phyloP scores from a whole-genome alignment of 2,329 filamentous ascomycete genomes.

The Tolypocladium capitatum region DNA sequence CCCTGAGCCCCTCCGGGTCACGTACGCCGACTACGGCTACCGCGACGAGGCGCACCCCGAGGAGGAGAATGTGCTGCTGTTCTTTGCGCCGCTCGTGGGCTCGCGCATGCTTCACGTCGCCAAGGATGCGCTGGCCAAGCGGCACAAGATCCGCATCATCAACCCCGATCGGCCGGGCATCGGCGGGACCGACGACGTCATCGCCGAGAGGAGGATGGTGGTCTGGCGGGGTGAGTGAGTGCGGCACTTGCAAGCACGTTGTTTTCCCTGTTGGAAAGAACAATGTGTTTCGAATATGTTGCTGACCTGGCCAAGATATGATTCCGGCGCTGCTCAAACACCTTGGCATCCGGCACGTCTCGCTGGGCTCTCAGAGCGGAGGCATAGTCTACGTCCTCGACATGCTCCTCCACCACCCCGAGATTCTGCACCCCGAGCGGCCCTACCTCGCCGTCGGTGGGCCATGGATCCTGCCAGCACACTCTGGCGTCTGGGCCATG shows the following conservation, averaged over 20 bases:
- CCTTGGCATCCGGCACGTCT: constrained; percentile 17
- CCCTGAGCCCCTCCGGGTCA: constrained; percentile 4
- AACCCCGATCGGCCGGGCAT: constrained; percentile 21
- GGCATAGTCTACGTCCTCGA: constrained; percentile 18
- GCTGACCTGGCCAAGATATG: constrained; percentile 7
- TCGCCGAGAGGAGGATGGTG: constrained; percentile 8
- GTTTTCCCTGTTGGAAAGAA: too few relatives aligned
- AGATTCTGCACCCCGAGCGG: constrained; percentile 11
- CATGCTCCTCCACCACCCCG: constrained; percentile 14
- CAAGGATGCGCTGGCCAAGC: constrained; percentile 19
- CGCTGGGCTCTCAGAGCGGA: constrained; percentile 15
- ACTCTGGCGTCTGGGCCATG: constrained; percentile 10
- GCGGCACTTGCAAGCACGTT: neutral
- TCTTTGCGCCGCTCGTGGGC: constrained; percentile 14
- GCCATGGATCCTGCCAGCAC: constrained; percentile 18
- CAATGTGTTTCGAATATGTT: neutral
- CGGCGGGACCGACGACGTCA: constrained; percentile 17
- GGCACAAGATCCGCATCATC: constrained; percentile 19
- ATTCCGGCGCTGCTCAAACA: constrained; percentile 18
- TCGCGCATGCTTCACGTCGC: constrained; percentile 16
- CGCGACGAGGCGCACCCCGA: constrained; percentile 12
- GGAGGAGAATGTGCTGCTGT: constrained; percentile 14
- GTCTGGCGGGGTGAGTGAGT: constrained; percentile 13
- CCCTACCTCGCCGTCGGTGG: constrained; percentile 15
- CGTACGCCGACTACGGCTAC: constrained; percentile 19